phyloP scores from a whole-genome alignment of 495 filamentous ascomycete genomes.

The Hyaloscypha bicolor region DNA sequence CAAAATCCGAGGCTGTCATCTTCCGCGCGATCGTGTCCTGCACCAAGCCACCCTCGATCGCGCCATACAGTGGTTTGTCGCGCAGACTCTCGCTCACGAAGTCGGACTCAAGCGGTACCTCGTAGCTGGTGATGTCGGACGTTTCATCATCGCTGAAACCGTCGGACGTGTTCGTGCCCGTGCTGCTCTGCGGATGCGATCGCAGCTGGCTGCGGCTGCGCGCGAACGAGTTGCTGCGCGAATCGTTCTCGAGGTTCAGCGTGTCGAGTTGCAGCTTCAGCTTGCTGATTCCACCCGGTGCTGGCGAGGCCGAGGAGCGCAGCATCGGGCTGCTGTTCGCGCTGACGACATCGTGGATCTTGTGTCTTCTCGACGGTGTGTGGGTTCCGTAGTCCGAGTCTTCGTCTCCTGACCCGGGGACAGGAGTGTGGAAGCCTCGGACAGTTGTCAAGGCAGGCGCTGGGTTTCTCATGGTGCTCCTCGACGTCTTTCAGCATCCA shows the following conservation, averaged over 20 bases:
- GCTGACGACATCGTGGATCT: slow-evolving; percentile 57
- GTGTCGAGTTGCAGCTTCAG: slow-evolving; percentile 77
- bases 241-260: slow-evolving; percentile 50
- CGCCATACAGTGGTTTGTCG: slow-evolving; percentile 39
- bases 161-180: slow-evolving; percentile 34
- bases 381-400: slow-evolving; percentile 66
- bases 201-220: slow-evolving; percentile 29
- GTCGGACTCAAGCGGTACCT: slow-evolving; percentile 84
- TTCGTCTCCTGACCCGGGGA: slow-evolving; percentile 74
- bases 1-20: slow-evolving; percentile 90
- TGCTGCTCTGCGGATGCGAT: slow-evolving; percentile 31
- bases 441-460: slow-evolving; percentile 72
- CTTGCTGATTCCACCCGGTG: slow-evolving; percentile 70
- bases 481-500: slow-evolving; percentile 31
- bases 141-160: slow-evolving; percentile 30
- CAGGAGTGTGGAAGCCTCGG: slow-evolving; percentile 78
- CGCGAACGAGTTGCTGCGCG: slow-evolving; percentile 36
- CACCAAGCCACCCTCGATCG: slow-evolving; percentile 44
- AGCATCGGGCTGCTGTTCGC: slow-evolving; percentile 62
- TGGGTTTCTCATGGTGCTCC: slow-evolving; percentile 36
- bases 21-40: slow-evolving; percentile 57
- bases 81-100: slow-evolving; percentile 77
- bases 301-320: slow-evolving; percentile 57
- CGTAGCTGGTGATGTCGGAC: slow-evolving; percentile 66
- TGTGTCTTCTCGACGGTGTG: slow-evolving; percentile 30